A percentile compares a stretch with the other conserved stretches of the same genome.
phyloP scores from a whole-genome alignment of 139 green algal species.

The Tetradesmus lagerheimii region DNA sequence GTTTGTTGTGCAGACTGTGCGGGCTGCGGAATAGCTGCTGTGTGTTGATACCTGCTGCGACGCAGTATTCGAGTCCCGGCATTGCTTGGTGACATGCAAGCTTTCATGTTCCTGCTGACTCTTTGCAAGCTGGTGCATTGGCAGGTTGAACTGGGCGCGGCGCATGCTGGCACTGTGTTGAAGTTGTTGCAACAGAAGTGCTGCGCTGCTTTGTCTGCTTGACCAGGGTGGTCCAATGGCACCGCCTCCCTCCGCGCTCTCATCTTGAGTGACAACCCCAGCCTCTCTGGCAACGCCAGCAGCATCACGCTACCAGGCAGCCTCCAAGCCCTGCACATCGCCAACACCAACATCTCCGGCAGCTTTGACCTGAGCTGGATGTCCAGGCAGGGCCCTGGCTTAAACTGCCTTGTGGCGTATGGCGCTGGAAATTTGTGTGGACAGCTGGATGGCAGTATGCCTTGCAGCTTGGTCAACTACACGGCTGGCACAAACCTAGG shows the following conservation, averaged over 20 bases:
- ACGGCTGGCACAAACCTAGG: not conserved
- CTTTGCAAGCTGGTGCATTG: too few species aligned
- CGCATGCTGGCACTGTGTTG: too few species aligned
- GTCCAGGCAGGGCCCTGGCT: not conserved
- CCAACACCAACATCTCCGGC: not conserved
- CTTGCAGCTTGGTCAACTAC: not conserved
- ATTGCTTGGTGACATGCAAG: too few species aligned
- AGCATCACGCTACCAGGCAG: not conserved
- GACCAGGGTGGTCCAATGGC: not conserved
- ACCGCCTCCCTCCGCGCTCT: not conserved
- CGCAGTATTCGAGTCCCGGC: too few species aligned
- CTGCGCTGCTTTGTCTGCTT: not conserved
- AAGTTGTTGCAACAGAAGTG: too few species aligned
- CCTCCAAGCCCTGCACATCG: constrained; percentile 13
- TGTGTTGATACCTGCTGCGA: too few species aligned
- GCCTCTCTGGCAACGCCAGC: not conserved
- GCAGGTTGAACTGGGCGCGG: too few species aligned
- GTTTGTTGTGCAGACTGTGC: too few species aligned
- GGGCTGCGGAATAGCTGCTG: too few species aligned
- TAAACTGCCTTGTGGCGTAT: not conserved
- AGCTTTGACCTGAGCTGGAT: not conserved
- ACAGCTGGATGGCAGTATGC: not conserved
- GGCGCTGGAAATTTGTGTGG: not conserved
- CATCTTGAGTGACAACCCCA: not conserved
- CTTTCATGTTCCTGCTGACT: too few species aligned